Conservation (phyloP, 2,329 filamentous ascomycete genomes). For the Apiospora arundinis region DNA sequence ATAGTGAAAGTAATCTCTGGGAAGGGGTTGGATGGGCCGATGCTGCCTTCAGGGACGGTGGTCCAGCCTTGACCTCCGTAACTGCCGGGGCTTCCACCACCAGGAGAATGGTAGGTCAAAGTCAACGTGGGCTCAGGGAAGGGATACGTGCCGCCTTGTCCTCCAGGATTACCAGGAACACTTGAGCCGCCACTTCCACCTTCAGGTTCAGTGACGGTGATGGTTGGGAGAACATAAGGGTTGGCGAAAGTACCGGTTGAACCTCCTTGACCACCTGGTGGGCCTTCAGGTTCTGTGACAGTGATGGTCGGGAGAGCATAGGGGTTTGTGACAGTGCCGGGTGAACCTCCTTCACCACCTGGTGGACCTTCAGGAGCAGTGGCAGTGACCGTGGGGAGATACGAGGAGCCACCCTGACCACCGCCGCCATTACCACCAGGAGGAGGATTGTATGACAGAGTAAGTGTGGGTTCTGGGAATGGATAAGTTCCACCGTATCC, state of each 20-base stretch:
- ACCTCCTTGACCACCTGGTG: conserved; percentile 21
- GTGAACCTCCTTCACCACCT: conserved; percentile 18
- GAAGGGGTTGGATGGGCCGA: conserved; percentile 13
- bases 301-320: not conserved
- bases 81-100: conserved; percentile 14
- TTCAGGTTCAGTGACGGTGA: conserved; percentile 11
- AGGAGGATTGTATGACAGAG: conserved; percentile 20
- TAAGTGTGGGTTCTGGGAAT: conserved; percentile 16
- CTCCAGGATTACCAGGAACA: not conserved
- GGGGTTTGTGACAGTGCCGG: not conserved
- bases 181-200: conserved; percentile 2
- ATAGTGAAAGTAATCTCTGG: conserved; percentile 22
- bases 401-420: not conserved
- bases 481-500: conserved; percentile 13
- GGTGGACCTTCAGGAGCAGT: conserved; percentile 9
- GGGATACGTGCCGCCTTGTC: conserved; percentile 8
- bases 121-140: conserved; percentile 17
- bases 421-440: conserved; percentile 17
- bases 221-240: not conserved
- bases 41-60: not conserved
- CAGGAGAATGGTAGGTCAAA: conserved; percentile 11
- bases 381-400: not conserved
- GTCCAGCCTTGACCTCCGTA: conserved; percentile 6
- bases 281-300: not conserved
- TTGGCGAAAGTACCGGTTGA: not conserved